Evolutionary conservation across 768 basidiomycete species (phyloP), one percentile per base, ranked within the genome.

Genomic region (Trichaptum fuscoviolaceum): DNA sequence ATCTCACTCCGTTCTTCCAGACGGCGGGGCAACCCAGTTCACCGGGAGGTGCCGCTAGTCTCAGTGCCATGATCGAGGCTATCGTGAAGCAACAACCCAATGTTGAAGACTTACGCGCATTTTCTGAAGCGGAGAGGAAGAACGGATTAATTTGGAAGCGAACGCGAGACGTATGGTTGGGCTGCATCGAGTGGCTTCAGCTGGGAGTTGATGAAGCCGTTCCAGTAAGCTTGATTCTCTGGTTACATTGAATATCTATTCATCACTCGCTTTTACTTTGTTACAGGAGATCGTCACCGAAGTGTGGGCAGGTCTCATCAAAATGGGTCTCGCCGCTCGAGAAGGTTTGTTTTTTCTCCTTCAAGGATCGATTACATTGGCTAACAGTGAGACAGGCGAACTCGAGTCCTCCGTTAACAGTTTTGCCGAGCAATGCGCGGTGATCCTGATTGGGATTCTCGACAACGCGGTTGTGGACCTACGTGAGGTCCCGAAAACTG

Each of bases 271-370:
- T 25, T 42, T 60, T n/a, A 67, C 25, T 63, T 10, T 23, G 26
- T 20, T 57, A 7, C 63, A 86, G 83, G 68, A 70, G 1, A 84
- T 86, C 67, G 75, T 89, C 3, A 70, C 83, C 7, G 78, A 77
- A 17, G 79, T 86, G 8, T 92, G 89, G 90, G 76, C 81, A 42
- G 82, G 83, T 57, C 73, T 92, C 35, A 69, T 90, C 52, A 80
- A 78, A 63, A 80, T 83, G 2, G 83, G 84, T 35, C 79, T 85
- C 18, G 71, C 78, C 0, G 71, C 75, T 63, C 74, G 85, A 6
- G 76, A 84, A 77, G 81, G 87, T 86, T 42, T 20, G 76, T 72
- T 20, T 5, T 15, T 25, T 20, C 7, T 15, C 23, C 23, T 6
- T 24, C 23, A 61, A 15, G 6, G 3, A 52, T 12, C 20, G 3